Evolutionary conservation across 2,329 filamentous ascomycete species (phyloP).

Genomic region (Fusarium brachygibbosum): DNA sequence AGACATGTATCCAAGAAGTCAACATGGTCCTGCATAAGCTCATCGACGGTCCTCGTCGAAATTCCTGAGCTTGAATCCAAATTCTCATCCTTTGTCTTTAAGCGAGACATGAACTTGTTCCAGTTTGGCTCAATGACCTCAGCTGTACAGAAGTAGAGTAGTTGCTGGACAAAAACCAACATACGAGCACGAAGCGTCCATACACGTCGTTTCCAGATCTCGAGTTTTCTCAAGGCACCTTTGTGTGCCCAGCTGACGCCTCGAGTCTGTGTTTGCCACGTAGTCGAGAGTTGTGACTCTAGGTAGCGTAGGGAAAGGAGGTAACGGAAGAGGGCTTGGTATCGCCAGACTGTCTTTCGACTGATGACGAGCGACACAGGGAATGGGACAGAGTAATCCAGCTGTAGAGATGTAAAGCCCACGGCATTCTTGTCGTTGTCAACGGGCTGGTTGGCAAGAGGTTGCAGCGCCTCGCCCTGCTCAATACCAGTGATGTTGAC

Average conservation of each 20-base stretch:
- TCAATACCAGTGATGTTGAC: slow-evolving; percentile 97
- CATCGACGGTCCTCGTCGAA: slow-evolving; percentile 83
- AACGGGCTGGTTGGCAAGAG: slow-evolving; percentile 74
- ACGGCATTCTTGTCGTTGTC: slow-evolving; percentile 89
- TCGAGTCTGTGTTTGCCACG: slow-evolving; percentile 92
- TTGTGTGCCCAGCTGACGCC: slow-evolving; percentile 85
- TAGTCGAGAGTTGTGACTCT: slow-evolving; percentile 86
- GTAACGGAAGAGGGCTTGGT: slow-evolving; percentile 96
- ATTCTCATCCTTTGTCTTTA: slow-evolving; percentile 72
- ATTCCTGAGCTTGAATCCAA: slow-evolving; percentile 49
- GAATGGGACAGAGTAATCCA: slow-evolving; percentile 95
- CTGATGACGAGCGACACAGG: slow-evolving; percentile 95
- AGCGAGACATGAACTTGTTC: slow-evolving; percentile 90
- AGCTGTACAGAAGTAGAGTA: slow-evolving; percentile 95
- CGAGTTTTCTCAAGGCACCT: slow-evolving; percentile 78
- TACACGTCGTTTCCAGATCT: slow-evolving; percentile 92
- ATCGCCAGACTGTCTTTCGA: slow-evolving; percentile 95
- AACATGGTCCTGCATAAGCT: slow-evolving; percentile 98
- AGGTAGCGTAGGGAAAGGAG: slow-evolving; percentile 90
- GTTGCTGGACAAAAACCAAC: slow-evolving; percentile 96
- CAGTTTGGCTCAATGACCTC: slow-evolving; percentile 99
- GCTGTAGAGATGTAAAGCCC: slow-evolving; percentile 91
- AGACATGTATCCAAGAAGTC: slow-evolving; percentile 98
- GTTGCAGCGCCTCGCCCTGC: slow-evolving; percentile 85
- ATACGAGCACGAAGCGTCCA: slow-evolving; percentile 94